Base-by-base conservation (phyloP, 345 rosid genomes). In the Arabis hirsuta region DNA sequence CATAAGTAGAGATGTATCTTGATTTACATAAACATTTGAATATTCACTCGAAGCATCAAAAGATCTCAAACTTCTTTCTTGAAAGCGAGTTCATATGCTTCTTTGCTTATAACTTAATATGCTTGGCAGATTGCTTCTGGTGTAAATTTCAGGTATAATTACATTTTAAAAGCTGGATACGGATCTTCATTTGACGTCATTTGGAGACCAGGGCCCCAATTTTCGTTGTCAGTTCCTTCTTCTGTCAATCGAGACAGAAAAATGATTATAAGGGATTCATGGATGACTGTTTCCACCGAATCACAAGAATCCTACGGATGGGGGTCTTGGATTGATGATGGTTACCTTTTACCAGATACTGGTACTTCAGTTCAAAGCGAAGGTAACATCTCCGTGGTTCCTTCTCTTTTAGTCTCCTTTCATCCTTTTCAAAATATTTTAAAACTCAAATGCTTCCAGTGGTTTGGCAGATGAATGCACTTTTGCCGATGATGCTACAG, bases 401-500 rank as follows among this genome's bases (percentile, higher is more conserved):
- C 68, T 68, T 52, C 57, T 7, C 19, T 64, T 70, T 63, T 26
- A 46, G 31, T 29, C 63, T 63, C 68, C 57, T 69, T 78, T 63
- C 67, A 58, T 65, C 75, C 64, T 67, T 43, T 65, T 78, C 77
- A 71, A 53, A 70, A 74, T 84, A 80, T 79, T 81, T 88, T 88
- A 84, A 88, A 85, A 89, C 97, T 94, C 86, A 91, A 83, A 88
- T 86, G 86, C 73, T 84, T 88, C 86, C 96, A 94, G 98, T 88
- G 86, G 76, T 84, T 94, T 89, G 84, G 86, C 98, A 94, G 98
- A 87, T 94, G 81, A 83, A 76, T 58, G 13, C 42, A 60, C 45
- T 59, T 27, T 55, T 11, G 16, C 44, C 5, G 67, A 76, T 50
- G 76, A 62, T 76, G 79, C 44, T 50, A 50, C 39, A 56, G 69